Evolutionary conservation across 2,329 filamentous ascomycete genomes (phyloP).

Genomic region (Trichoderma sp.): DNA sequence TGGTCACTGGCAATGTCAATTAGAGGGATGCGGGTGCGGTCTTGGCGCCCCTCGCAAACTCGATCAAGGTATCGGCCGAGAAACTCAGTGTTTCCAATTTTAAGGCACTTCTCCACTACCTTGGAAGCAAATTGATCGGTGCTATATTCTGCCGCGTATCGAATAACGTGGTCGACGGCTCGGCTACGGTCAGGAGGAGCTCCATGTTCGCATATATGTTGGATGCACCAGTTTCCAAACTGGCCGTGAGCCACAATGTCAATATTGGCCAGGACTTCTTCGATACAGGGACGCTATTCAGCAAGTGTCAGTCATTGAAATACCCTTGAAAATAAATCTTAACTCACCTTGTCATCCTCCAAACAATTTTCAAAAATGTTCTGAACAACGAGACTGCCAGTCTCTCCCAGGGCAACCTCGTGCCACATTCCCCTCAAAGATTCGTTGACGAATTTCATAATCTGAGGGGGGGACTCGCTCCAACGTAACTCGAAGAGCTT

Average conservation of each 20-base stretch:
- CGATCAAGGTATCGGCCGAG: slow-evolving; percentile 89
- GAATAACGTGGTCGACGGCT: slow-evolving; percentile 93
- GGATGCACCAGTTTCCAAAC: slow-evolving; percentile 99
- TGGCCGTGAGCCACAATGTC: slow-evolving; percentile 96
- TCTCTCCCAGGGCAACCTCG: slow-evolving; percentile 95
- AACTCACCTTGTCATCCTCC: slow-evolving; percentile 92
- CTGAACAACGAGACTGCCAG: slow-evolving; percentile 95
- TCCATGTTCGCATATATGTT: slow-evolving; percentile 98
- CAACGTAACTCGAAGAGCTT: slow-evolving; percentile 98
- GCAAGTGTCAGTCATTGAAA: slow-evolving; percentile 32
- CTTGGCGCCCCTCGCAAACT: slow-evolving; percentile 86
- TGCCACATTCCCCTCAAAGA: slow-evolving; percentile 97
- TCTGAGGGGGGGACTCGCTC: slow-evolving; percentile 91
- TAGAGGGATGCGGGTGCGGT: slow-evolving; percentile 91
- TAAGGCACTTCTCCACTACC: slow-evolving; percentile 98
- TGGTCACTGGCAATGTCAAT: slow-evolving; percentile 99
- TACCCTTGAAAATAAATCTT: not conserved
- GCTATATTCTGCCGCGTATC: slow-evolving; percentile 92
- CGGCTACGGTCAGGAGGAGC: slow-evolving; percentile 87
- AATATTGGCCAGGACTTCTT: slow-evolving; percentile 92
- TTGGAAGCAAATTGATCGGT: slow-evolving; percentile 99
- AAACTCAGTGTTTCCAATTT: slow-evolving; percentile 91
- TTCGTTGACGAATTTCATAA: slow-evolving; percentile 98
- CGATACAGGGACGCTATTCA: slow-evolving; percentile 87
- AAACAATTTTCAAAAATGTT: slow-evolving; percentile 99